Evolutionary conservation across 139 green algal species (phyloP), one percentile per base, ranked within the genome.

Genomic region (Tetradesmus lagerheimii): DNA sequence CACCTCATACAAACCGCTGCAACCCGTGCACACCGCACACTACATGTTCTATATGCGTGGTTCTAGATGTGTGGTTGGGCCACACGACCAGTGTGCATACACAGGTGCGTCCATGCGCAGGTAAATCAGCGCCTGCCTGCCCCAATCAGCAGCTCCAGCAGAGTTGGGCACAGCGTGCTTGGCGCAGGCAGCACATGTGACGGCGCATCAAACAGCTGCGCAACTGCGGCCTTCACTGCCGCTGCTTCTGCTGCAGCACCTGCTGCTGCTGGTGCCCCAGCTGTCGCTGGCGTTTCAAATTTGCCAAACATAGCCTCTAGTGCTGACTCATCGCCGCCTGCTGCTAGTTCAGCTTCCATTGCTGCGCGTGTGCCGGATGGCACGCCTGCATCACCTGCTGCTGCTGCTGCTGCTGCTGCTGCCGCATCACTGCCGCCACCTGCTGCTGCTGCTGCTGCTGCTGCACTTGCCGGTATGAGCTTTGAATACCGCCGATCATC

Each of bases 121-220:
- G 29, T 18, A 9, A 38, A 15, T 47, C 76, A 88, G 16, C 31
- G 45, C 34, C 83, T 80, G 38, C 64, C 83, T 23, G 45, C 83
- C 29, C 83, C 83, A 53, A 90, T 80, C 87, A 96, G 29, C 67
- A 95, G 75, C 66, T 94, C 89, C 50, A 97, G 88, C 89, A 96
- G 94, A 0, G 92, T 89, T 4, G 89, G 85, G 23, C 85, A 92
- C 75, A 97, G 86, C 0, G 81, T 85, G 16, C 41, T 89, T 41
- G 94, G 89, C 8, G 95, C 86, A 43, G 95, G 95, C 92, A 97
- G 86, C 41, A 89, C 95, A 80, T 97, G 95, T 0, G 93, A 96
- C 16, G 95, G 95, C 29, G 93, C 94, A 87, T 97, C 93, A 85
- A 97, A 96, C 85, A 97, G 88, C 39, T 92, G n/a, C 45, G 78